phyloP scores from a whole-genome alignment of 2,329 filamentous ascomycete genomes.

The Neoarthrinium moseri region DNA sequence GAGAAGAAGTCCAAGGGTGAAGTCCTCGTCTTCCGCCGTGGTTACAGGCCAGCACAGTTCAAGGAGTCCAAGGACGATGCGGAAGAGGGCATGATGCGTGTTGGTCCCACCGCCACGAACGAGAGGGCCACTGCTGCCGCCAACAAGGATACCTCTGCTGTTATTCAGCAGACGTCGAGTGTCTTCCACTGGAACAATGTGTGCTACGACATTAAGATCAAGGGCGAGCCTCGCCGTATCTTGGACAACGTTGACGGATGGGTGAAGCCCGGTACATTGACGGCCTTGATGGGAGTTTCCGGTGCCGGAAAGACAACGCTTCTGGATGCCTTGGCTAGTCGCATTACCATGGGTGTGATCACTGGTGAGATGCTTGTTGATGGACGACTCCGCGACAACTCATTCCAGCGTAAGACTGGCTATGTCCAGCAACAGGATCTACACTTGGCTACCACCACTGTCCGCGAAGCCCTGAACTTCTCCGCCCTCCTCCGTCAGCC shows the following conservation, averaged over 20 bases:
- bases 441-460: conserved; percentile 78
- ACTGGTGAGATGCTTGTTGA: conserved; percentile 73
- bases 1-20: conserved; percentile 70
- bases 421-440: conserved; percentile 92
- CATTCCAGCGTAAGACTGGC: conserved; percentile 86
- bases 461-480: conserved; percentile 85
- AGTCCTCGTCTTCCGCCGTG: conserved; percentile 68
- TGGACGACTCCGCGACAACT: conserved; percentile 64
- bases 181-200: conserved; percentile 84
- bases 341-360: conserved; percentile 82
- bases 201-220: conserved; percentile 73
- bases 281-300: conserved; percentile 84
- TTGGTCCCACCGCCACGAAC: conserved; percentile 42
- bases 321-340: conserved; percentile 78
- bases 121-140: conserved; percentile 33
- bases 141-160: conserved; percentile 34
- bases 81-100: conserved; percentile 43
- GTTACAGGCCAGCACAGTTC: conserved; percentile 54
- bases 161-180: conserved; percentile 59
- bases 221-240: conserved; percentile 69
- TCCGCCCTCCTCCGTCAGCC: conserved; percentile 85
- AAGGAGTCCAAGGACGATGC: conserved; percentile 60
- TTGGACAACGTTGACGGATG: conserved; percentile 83
- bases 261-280: conserved; percentile 87
- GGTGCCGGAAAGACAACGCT: conserved; percentile 90